A percentile compares a stretch with the other conserved stretches of the same genome.
Conservation (phyloP, 2,329 filamentous ascomycete species). For the Curvularia verruculosa region DNA sequence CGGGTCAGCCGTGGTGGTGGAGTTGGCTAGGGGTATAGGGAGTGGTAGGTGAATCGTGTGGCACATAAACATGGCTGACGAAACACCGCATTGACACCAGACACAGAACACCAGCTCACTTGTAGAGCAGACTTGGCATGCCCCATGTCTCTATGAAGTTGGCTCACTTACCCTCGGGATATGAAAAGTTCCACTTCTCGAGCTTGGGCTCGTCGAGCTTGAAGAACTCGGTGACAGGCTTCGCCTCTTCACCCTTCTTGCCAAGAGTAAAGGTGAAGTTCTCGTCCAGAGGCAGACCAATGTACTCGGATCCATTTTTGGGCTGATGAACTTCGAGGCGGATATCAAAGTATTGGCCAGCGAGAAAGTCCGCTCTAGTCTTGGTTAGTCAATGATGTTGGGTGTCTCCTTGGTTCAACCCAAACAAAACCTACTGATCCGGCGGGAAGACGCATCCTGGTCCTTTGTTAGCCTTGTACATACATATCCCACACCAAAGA, state of each 20-base stretch:
- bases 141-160: no score
- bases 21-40: no score
- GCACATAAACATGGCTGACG: no score
- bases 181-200: constrained; percentile 83
- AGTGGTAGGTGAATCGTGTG: no score
- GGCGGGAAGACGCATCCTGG: constrained; percentile 61
- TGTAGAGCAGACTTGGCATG: no score
- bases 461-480: constrained; percentile 20
- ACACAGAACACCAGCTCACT: no score
- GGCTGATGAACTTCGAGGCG: constrained; percentile 82
- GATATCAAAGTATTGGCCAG: constrained; percentile 84
- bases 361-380: constrained; percentile 74
- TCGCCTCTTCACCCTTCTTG: constrained; percentile 64
- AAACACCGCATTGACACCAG: no score
- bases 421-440: constrained; percentile 56
- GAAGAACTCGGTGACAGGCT: constrained; percentile 70
- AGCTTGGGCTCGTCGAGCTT: constrained; percentile 71
- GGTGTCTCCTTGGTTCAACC: no score
- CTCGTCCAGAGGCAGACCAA: constrained; percentile 71
- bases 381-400: constrained; percentile 13
- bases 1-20: background rate
- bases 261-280: constrained; percentile 76
- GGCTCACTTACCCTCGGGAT: constrained; percentile 68
- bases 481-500: background rate
- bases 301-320: constrained; percentile 81